Base-by-base conservation (phyloP, 2,329 filamentous ascomycete species). In the Orbilia quercus region DNA sequence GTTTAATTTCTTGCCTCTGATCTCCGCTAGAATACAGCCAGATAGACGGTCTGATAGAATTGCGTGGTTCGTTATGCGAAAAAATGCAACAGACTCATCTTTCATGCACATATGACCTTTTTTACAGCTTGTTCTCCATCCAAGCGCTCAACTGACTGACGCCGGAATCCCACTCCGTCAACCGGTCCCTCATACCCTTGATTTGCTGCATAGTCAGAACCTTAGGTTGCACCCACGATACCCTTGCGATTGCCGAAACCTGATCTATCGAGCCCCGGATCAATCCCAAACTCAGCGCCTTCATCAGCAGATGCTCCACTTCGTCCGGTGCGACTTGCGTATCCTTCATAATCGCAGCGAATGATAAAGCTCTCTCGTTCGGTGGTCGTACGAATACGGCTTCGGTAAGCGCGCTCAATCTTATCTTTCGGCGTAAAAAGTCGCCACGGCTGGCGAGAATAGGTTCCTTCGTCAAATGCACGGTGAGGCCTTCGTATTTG, bases 141-240 rank as follows among this genome's bases (percentile, higher is more conserved):
- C 76, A 78, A 20, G 75, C 65, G 23, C 76, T 74, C 71, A 99
- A 85, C 81, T 95, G 90, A 81, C 98, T 97, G 76, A 99, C 94
- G 80, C 92, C 96, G 55, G 90, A 89, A 80, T 97, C 93, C 95
- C 95, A 99, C 79, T 99, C 94, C 80, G 90, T 89, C 79, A 99
- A 82, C 78, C 95, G 85, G 79, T 88, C 85, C 78, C 91, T 88
- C 94, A 99, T 97, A 79, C 89, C 91, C 79, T 90, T 91, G 78
- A 99, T 96, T 84, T 98, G 95, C 82, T 88, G 89, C 88, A 93
- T 92, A 81, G 98, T 95, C 77, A 99, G 83, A 31, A 99, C 93
- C 86, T 98, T 98, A 20, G 95, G 95, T 83, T 99, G 95, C 70
- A 99, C 95, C 95, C 95, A 99, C 79, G 94, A 94, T 82, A 99